A percentile compares a stretch with the other conserved stretches of the same genome.
Conservation (phyloP, 352 stramenopile genomes). For the Phytophthora pistaciae region DNA sequence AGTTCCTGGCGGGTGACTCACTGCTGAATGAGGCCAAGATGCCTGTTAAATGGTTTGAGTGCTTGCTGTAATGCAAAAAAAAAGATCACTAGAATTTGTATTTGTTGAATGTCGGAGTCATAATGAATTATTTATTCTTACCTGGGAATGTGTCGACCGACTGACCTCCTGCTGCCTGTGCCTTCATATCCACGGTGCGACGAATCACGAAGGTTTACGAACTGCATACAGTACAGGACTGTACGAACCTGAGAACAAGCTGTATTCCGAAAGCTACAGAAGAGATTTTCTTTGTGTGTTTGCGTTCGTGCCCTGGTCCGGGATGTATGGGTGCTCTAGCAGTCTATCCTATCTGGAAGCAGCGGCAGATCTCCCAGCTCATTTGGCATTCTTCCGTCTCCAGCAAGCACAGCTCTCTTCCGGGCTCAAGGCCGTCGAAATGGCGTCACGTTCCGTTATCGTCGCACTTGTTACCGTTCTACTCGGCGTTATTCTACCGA, state of each 20-base stretch:
- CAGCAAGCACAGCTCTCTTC: background rate
- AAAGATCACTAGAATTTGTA: background rate
- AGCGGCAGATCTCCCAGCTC: background rate
- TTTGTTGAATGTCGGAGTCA: background rate
- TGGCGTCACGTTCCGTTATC: background rate
- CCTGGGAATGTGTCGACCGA: background rate
- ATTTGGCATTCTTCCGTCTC: slow-evolving; percentile 1
- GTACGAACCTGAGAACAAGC: background rate
- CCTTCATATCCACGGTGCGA: too few species aligned
- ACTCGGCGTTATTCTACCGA: background rate
- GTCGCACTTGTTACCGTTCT: background rate
- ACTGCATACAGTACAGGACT: too few species aligned
- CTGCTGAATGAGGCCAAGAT: slow-evolving; percentile 51
- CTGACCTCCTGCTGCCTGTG: background rate
- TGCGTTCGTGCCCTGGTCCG: background rate
- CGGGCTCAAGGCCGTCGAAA: background rate
- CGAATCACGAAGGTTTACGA: too few species aligned
- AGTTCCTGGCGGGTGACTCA: slow-evolving; percentile 58
- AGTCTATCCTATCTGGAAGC: slow-evolving; percentile 2
- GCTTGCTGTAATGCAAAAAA: slow-evolving; percentile 38
- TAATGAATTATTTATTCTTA: background rate
- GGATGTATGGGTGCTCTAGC: background rate
- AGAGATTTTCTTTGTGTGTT: background rate
- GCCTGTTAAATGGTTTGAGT: slow-evolving; percentile 71
- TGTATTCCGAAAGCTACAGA: background rate